Percentiles rank a stretch among this genome's conserved stretches.
phyloP scores from a whole-genome alignment of 805 yeast genomes.

The Candida insectorum region DNA sequence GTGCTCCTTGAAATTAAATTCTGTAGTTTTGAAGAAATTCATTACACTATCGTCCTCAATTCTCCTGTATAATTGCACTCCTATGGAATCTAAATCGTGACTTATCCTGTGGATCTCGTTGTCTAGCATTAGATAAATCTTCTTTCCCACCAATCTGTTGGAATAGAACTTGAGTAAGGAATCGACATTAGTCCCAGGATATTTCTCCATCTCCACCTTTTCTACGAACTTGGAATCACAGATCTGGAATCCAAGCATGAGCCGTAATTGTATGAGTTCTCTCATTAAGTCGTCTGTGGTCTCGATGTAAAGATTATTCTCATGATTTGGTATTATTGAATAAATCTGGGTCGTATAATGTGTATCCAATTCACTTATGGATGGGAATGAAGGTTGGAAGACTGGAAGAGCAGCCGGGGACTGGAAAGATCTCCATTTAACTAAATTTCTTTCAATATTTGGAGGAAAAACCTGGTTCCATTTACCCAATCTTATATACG shows the following conservation, averaged over 20 bases:
- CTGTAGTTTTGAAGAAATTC: slow-evolving; percentile 8
- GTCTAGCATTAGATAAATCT: slow-evolving; percentile 72
- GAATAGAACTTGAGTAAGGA: slow-evolving; percentile 58
- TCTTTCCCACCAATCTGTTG: slow-evolving; percentile 46
- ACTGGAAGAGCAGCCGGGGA: slow-evolving; percentile 93
- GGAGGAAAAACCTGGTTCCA: slow-evolving; percentile 92
- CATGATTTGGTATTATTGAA: slow-evolving; percentile 65
- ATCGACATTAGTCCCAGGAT: slow-evolving; percentile 53
- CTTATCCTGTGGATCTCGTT: slow-evolving; percentile 84
- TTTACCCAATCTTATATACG: slow-evolving; percentile 65
- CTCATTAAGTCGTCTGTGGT: slow-evolving; percentile 61
- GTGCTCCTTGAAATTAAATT: slow-evolving; percentile 13
- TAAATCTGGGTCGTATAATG: slow-evolving; percentile 83
- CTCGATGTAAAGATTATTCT: slow-evolving; percentile 48
- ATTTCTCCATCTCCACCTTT: slow-evolving; percentile 59
- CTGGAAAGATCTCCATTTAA: slow-evolving; percentile 90
- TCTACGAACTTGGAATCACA: slow-evolving; percentile 70
- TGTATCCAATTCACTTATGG: slow-evolving; percentile 59
- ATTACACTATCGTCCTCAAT: slow-evolving; percentile 9
- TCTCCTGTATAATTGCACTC: slow-evolving; percentile 67
- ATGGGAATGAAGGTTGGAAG: slow-evolving; percentile 75
- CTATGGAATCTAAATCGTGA: slow-evolving; percentile 69
- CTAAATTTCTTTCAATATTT: slow-evolving; percentile 57
- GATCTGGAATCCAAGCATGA: slow-evolving; percentile 86
- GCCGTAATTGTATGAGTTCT: slow-evolving; percentile 81